Evolutionary conservation across 148 eudicot genomes (phyloP), one percentile per base, ranked within the genome.

Genomic region (Talinum fruticosum): DNA sequence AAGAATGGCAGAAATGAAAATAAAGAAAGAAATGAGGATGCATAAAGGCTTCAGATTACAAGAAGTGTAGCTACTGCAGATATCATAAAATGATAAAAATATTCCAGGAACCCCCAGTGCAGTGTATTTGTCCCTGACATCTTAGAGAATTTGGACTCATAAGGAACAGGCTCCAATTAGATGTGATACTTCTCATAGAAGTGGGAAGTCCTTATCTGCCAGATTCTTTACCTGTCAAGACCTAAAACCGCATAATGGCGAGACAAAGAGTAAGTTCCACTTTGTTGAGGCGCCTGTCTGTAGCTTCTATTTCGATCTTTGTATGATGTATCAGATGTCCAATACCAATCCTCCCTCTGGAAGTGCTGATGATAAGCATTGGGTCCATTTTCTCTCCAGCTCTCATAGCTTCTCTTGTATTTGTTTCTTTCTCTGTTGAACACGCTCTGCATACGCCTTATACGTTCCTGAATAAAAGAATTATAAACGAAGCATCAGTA

Each of bases 341-440:
- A 96, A 72, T 96, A 93, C 99, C 99, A 96, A 85, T 96, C 99
- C 65, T 96, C 92, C 79, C 98, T 82, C 83, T 96, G 97, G 77
- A 84, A 87, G 80, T 96, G 88, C 75, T 93, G 99, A 86, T 96
- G 93, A 88, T 90, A 91, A 66, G 75, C 70, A 82, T 88, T 86
- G 26, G 84, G n/a, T n/a, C n/a, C 96, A 87, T 87, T 79, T 84
- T 91, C 93, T 82, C 82, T 85, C 99, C 99, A 96, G 81, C 90
- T 91, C 87, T 93, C 97, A 49, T 91, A 91, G 71, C 87, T 78
- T 83, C 85, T 89, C 79, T 83, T 90, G 80, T 81, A 77, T 81
- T 96, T 96, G 75, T 86, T 90, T 88, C 92, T 90, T 82, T 91
- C 97, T 82, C 99, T 90, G 72, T 96, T 93, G 76, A 96, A 96